A percentile compares a stretch with the other conserved stretches of the same genome.
phyloP scores from a whole-genome alignment of 257 asterid genomes.

The Rhazya stricta region DNA sequence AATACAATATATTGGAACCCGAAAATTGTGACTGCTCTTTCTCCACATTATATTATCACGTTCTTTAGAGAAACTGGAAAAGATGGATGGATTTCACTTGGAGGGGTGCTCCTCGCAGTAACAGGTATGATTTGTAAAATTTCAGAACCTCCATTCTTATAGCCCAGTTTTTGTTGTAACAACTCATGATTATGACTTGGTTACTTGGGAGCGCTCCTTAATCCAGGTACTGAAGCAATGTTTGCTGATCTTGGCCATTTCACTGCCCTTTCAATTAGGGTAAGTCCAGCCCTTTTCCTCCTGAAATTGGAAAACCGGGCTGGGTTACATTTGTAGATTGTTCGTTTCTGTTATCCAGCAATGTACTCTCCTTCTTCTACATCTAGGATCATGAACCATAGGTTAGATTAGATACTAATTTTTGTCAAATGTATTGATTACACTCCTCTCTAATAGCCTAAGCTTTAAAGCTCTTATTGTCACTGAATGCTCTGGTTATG shows the following conservation, averaged over 20 bases:
- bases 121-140: slow-evolving; percentile 45
- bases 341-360: slow-evolving; percentile 2
- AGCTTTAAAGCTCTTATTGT: not conserved
- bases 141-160: not conserved
- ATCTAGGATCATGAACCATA: not conserved
- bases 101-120: slow-evolving; percentile 83
- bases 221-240: slow-evolving; percentile 95
- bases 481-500: not conserved
- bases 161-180: not conserved
- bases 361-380: slow-evolving; percentile 9
- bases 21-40: slow-evolving; percentile 63
- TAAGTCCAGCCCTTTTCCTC: slow-evolving; percentile 28
- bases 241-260: slow-evolving; percentile 99
- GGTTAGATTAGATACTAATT: not conserved
- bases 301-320: not conserved
- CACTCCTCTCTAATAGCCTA: not conserved
- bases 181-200: slow-evolving; percentile 11
- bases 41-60: slow-evolving; percentile 73
- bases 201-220: slow-evolving; percentile 10
- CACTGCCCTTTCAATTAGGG: slow-evolving; percentile 69
- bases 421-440: not conserved
- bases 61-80: slow-evolving; percentile 69
- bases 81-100: slow-evolving; percentile 92
- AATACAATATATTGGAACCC: slow-evolving; percentile 79
- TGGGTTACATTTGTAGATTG: slow-evolving; percentile 4